phyloP scores from a whole-genome alignment of 139 green algal species.

The Edaphochlamys debaryana region DNA sequence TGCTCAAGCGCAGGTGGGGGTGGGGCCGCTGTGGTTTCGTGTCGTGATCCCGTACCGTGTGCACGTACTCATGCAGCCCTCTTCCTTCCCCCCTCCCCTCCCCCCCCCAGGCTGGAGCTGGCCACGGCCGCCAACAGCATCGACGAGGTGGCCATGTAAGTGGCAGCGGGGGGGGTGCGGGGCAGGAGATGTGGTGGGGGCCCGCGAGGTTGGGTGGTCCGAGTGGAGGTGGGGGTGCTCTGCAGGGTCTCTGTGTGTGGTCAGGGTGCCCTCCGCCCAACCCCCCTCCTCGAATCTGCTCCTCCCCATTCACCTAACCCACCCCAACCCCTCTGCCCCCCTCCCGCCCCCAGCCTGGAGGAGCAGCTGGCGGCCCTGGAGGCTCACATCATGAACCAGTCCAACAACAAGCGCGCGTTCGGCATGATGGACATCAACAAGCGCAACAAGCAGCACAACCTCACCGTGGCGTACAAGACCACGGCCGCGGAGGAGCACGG shows the following conservation, averaged over 20 bases:
- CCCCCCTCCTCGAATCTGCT: no score
- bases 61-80: no score
- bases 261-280: no score
- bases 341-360: conserved; percentile 4
- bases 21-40: no score
- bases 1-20: conserved; percentile 65
- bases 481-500: conserved; percentile 25
- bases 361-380: conserved; percentile 56
- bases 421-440: conserved; percentile 56
- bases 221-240: no score
- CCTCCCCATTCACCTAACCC: no score
- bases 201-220: background rate
- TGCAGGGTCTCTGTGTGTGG: no score
- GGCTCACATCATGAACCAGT: background rate
- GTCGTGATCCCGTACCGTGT: no score
- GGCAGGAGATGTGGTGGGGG: background rate
- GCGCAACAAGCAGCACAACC: conserved; percentile 50
- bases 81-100: no score
- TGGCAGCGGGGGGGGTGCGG: background rate
- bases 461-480: conserved; percentile 33
- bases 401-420: conserved; percentile 36
- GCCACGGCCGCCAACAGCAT: conserved; percentile 15
- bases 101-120: no score
- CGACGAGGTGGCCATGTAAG: conserved; percentile 39
- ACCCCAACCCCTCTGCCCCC: no score